Evolutionary conservation across 306 rosid species (phyloP), one percentile per base, ranked within the genome.

Genomic region (Vigna nakashimae): DNA sequence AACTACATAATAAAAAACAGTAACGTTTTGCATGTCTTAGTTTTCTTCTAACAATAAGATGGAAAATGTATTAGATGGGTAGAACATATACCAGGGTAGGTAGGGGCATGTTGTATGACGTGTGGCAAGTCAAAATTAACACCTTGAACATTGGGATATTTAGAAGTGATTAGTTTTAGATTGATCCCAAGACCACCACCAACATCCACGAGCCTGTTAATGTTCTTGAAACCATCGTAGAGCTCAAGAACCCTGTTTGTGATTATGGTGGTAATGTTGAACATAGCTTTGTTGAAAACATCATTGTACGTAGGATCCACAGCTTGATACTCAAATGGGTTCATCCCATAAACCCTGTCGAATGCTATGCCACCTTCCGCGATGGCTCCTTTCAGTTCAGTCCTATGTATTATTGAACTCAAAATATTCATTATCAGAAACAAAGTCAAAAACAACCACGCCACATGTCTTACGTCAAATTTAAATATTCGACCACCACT

Each of bases 121-220:
- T 83, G 95, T 62, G 89, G 42, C 86, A 90, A 71, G 30, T 84
- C 87, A 69, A 84, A 84, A 18, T 84, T 84, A 51, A 79, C 38
- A 6, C 75, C 87, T 15, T 86, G 60, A 9, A 91, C 17, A 32
- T 82, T 74, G 16, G 85, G 88, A 75, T 88, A 85, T 71, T 74
- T 86, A 13, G 95, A 84, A 22, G 84, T 84, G 72, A 90, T 84
- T 7, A 84, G n/a, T 0, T 64, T 75, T 36, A 92, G 89, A 15
- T 86, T 83, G 9, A 72, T 76, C 9, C 94, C 96, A 12, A 87
- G 55, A 14, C 92, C 87, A 73, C 91, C 93, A 16, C 93, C 93
- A 78, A 91, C 90, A 80, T 91, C 94, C 11, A 89, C 91, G 0
- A 89, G 24, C 53, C 26, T 84, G 6, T 77, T 64, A 7, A 88